These are phyloP conservation scores for Ramularia collo-cygni DNA, from an alignment of 2,329 filamentous ascomycete species.

Conservation along the genomic window DNA sequence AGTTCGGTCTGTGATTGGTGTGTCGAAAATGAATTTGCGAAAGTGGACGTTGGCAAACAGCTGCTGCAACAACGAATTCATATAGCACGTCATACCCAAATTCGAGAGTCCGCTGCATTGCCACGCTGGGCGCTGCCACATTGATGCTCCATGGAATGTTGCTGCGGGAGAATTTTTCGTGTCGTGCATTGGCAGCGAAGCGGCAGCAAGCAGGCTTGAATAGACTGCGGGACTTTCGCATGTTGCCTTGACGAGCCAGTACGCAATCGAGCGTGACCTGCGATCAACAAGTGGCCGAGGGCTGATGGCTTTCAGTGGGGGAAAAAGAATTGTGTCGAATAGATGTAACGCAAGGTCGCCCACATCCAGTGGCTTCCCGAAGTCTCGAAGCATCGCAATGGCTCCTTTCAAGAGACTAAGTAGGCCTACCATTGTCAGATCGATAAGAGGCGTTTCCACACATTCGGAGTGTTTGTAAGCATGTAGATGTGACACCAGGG, in stretches of 20 bases:
- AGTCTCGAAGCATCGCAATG: slow-evolving; percentile 21
- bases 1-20: slow-evolving; percentile 47
- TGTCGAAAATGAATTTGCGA: slow-evolving; percentile 68
- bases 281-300: slow-evolving; percentile 13
- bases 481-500: slow-evolving; percentile 14
- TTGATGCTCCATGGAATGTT: slow-evolving; percentile 28
- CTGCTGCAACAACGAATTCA: slow-evolving; percentile 91
- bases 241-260: slow-evolving; percentile 19
- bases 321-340: slow-evolving; percentile 24
- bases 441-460: slow-evolving; percentile 17
- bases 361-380: slow-evolving; percentile 26
- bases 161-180: slow-evolving; percentile 5
- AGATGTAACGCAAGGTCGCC: slow-evolving; percentile 19
- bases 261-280: slow-evolving; percentile 16
- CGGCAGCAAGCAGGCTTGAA: slow-evolving; percentile 9
- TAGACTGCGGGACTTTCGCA: slow-evolving; percentile 17
- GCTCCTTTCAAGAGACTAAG: slow-evolving; percentile 35
- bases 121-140: slow-evolving; percentile 35
- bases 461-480: slow-evolving; percentile 21
- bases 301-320: slow-evolving; percentile 3
- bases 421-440: slow-evolving; percentile 26
- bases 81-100: slow-evolving; percentile 91
- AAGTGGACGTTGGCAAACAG: slow-evolving; percentile 94
- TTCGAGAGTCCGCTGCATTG: slow-evolving; percentile 63
- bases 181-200: slow-evolving; percentile 8